Evolutionary conservation across 1,284 basidiomycete genomes (phyloP).

Genomic region (Fomes fomentarius): DNA sequence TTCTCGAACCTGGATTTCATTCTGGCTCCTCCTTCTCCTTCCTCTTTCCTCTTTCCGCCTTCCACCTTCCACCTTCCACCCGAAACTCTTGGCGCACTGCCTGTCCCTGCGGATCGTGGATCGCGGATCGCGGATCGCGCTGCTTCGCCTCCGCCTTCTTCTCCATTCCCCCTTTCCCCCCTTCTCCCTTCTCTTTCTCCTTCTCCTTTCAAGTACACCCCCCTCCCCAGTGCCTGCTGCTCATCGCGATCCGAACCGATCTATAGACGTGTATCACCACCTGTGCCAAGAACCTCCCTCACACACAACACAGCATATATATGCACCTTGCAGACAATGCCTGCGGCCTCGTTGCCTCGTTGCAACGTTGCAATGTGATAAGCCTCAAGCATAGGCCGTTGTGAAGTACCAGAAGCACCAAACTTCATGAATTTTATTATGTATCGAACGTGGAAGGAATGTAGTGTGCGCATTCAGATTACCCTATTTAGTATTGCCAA

Average conservation of each 20-base stretch:
- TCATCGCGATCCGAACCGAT: not conserved
- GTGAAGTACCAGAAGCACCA: no score
- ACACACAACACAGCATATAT: no score
- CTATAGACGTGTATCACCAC: slow-evolving; percentile 27
- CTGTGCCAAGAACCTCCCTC: slow-evolving; percentile 18
- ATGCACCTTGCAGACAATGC: no score
- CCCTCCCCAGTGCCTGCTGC: not conserved
- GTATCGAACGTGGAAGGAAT: no score
- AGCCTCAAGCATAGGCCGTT: no score
- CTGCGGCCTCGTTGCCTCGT: no score
- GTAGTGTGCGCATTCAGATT: no score
- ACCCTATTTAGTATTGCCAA: no score
- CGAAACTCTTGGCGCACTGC: not conserved
- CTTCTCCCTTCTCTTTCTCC: not conserved
- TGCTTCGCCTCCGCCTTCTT: not conserved
- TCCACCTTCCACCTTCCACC: not conserved
- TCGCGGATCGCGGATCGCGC: not conserved
- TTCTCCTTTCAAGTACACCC: not conserved
- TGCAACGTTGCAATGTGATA: no score
- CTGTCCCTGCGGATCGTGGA: not conserved
- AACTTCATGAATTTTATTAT: no score
- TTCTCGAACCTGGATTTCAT: not conserved
- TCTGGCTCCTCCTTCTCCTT: not conserved
- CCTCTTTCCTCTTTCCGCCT: not conserved
- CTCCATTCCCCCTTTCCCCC: not conserved